These are phyloP conservation scores for Halteria grandinella DNA, from an alignment of 73 alveolate species.

Conservation along the genomic window DNA sequence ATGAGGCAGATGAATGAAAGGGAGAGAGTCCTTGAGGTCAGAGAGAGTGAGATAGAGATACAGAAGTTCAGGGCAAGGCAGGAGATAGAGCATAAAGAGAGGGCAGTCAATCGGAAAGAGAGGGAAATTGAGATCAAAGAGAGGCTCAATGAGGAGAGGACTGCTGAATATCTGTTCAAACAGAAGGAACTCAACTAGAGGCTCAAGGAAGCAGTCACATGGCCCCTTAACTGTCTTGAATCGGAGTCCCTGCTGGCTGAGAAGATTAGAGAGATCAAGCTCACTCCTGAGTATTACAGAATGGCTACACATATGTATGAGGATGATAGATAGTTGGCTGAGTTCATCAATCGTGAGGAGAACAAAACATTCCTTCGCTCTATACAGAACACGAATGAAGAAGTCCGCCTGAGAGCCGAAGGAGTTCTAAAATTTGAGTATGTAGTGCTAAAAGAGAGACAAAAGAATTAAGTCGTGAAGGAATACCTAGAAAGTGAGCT, in stretches of 20 bases:
- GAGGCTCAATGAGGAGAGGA: slow-evolving; percentile 26
- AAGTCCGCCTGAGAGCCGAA: slow-evolving; percentile 11
- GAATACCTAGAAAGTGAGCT: slow-evolving; percentile 49
- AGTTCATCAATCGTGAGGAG: not conserved
- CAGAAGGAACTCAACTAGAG: slow-evolving; percentile 32
- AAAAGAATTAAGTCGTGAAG: slow-evolving; percentile 23
- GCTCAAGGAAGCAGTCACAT: slow-evolving; percentile 12
- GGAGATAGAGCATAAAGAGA: not conserved
- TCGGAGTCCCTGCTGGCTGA: slow-evolving; percentile 16
- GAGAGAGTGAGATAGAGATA: slow-evolving; percentile 8
- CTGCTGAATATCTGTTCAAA: slow-evolving; percentile 29
- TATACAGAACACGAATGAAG: not conserved
- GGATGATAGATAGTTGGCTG: not conserved
- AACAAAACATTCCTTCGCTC: not conserved
- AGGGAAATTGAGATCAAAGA: slow-evolving; percentile 38
- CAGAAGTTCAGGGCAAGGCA: slow-evolving; percentile 1
- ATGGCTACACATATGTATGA: slow-evolving; percentile 26
- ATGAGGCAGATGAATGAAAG: not conserved
- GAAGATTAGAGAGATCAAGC: slow-evolving; percentile 20
- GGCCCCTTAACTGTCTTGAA: slow-evolving; percentile 44
- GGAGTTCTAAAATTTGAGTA: slow-evolving; percentile 22
- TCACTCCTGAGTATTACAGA: slow-evolving; percentile 40
- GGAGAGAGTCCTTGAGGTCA: slow-evolving; percentile 2
- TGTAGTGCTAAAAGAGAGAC: slow-evolving; percentile 8
- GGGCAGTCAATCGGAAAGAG: slow-evolving; percentile 5